phyloP scores from a whole-genome alignment of 805 yeast genomes.

The Candida methanosorbosa region DNA sequence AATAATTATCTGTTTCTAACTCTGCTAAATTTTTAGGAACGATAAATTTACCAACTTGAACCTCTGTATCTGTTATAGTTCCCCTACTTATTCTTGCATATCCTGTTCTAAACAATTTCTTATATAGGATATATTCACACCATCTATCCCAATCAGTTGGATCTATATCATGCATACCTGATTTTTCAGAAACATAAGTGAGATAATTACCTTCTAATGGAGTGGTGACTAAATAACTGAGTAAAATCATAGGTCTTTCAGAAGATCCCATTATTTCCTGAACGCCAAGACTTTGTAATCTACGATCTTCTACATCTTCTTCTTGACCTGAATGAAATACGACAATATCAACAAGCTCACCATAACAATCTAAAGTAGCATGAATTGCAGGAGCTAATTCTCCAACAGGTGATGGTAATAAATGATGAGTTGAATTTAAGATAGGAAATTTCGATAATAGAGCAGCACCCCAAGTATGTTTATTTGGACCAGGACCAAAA shows the following conservation, averaged over 20 bases:
- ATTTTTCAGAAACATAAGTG: conserved; percentile 74
- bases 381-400: conserved; percentile 97
- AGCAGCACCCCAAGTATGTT: conserved; percentile 98
- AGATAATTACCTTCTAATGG: conserved; percentile 88
- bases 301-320: conserved; percentile 90
- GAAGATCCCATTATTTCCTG: conserved; percentile 74
- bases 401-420: conserved; percentile 94
- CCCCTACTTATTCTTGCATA: conserved; percentile 92
- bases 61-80: conserved; percentile 92
- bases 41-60: conserved; percentile 89
- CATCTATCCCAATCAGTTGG: conserved; percentile 93
- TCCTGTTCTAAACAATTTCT: conserved; percentile 77
- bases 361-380: conserved; percentile 89
- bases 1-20: conserved; percentile 9
- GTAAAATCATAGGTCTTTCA: conserved; percentile 74
- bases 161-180: conserved; percentile 92
- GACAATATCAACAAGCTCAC: conserved; percentile 79
- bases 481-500: conserved; percentile 96
- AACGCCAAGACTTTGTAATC: conserved; percentile 72
- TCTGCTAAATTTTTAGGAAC: conserved; percentile 28
- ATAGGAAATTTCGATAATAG: conserved; percentile 92
- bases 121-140: conserved; percentile 94
- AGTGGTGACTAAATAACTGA: conserved; percentile 84
- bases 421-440: conserved; percentile 78
- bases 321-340: conserved; percentile 99